A percentile compares a stretch with the other conserved stretches of the same genome.
Evolutionary conservation across 106 monocot species (phyloP).

Genomic region (Platanthera guangdongensis): DNA sequence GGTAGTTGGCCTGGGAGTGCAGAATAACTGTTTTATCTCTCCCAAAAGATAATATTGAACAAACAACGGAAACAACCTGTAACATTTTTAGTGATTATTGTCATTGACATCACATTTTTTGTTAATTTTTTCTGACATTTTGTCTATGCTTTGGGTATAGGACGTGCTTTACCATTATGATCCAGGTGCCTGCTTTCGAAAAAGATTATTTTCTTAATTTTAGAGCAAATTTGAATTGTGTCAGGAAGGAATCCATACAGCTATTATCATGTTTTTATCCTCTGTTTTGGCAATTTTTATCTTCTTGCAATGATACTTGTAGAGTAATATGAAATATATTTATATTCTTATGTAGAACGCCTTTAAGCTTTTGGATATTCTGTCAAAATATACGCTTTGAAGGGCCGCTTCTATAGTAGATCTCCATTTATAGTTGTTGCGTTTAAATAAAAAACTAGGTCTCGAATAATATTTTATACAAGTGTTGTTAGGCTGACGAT

Average conservation of each 20-base stretch:
- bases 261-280: neutral
- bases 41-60: too few species aligned
- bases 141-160: slow-evolving; percentile 23
- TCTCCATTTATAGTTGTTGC: neutral
- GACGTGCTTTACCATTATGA: slow-evolving; percentile 48
- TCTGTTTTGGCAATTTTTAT: neutral
- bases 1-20: too few species aligned
- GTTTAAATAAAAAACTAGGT: neutral
- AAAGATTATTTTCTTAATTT: neutral
- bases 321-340: neutral
- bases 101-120: neutral
- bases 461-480: neutral
- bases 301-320: neutral
- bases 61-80: too few species aligned
- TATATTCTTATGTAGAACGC: neutral
- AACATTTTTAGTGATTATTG: too few species aligned
- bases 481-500: too few species aligned
- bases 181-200: neutral
- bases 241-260: neutral
- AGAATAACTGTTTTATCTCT: too few species aligned
- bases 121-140: neutral
- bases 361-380: neutral
- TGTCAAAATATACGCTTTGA: neutral
- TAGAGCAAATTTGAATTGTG: neutral
- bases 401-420: neutral